Conservation (phyloP, 2,329 filamentous ascomycete genomes). For the Neopestalotiopsis sp. region DNA sequence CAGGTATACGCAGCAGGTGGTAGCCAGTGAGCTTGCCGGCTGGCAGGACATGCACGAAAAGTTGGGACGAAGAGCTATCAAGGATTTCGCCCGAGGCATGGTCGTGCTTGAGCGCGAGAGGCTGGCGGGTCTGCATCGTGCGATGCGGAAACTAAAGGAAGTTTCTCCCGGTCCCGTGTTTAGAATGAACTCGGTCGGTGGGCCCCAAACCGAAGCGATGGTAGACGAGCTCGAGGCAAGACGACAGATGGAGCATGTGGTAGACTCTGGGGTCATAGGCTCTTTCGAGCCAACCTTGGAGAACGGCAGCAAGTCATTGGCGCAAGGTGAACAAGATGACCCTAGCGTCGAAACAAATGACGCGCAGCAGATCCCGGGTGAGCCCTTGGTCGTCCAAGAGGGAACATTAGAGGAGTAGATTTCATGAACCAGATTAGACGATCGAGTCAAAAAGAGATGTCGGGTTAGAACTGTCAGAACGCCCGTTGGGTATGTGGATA, state of each 20-base stretch:
- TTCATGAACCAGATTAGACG: neutral
- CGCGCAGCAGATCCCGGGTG: neutral
- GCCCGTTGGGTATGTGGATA: neutral
- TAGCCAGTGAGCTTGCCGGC: slow-evolving; percentile 87
- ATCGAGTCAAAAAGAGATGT: neutral
- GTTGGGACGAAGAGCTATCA: slow-evolving; percentile 75
- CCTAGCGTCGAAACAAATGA: neutral
- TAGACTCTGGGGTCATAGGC: slow-evolving; percentile 1
- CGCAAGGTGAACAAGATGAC: neutral
- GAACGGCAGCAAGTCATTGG: neutral
- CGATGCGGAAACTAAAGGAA: slow-evolving; percentile 66
- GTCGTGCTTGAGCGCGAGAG: slow-evolving; percentile 80
- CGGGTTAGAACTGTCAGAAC: neutral
- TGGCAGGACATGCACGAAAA: slow-evolving; percentile 91
- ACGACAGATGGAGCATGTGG: slow-evolving; percentile 13
- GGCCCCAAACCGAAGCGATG: slow-evolving; percentile 8
- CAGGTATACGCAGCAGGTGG: slow-evolving; percentile 89
- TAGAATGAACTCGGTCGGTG: slow-evolving; percentile 7
- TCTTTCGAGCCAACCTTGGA: neutral
- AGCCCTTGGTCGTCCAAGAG: neutral
- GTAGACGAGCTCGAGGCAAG: slow-evolving; percentile 11
- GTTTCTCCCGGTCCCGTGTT: slow-evolving; percentile 19
- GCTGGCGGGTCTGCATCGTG: slow-evolving; percentile 80
- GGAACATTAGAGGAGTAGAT: neutral
- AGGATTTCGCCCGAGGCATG: slow-evolving; percentile 77